Evolutionary conservation across 225 moss, liverwort and hornwort species (phyloP).

Genomic region (Anthoceros angustus): DNA sequence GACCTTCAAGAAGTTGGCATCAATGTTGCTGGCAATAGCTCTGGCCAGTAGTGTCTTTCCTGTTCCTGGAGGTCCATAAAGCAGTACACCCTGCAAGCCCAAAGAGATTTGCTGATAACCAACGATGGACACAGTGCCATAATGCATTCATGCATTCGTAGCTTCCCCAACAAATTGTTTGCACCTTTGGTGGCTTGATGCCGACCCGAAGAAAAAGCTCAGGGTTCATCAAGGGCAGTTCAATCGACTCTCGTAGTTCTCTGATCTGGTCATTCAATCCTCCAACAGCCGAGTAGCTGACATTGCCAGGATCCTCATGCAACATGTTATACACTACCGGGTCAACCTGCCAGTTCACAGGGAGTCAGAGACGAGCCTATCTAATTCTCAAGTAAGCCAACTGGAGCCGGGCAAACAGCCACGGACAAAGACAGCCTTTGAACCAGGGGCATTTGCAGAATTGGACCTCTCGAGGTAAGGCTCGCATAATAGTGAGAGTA

Average conservation of each 20-base stretch:
- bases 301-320: conserved; percentile 93
- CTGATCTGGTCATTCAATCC: conserved; percentile 87
- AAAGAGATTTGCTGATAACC: not conserved
- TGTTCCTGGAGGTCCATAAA: conserved; percentile 91
- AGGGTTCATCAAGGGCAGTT: conserved; percentile 94
- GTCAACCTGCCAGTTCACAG: conserved; percentile 42
- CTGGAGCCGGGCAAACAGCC: not conserved
- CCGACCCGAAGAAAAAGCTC: conserved; percentile 89
- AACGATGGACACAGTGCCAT: not conserved
- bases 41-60: conserved; percentile 86
- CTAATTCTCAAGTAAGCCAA: not conserved
- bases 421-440: not conserved
- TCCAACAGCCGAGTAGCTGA: conserved; percentile 94
- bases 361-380: not conserved
- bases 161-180: conserved; percentile 1
- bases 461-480: conserved; percentile 75
- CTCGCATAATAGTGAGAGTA: conserved; percentile 94
- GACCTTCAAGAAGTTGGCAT: conserved; percentile 97
- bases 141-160: not conserved
- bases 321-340: conserved; percentile 97
- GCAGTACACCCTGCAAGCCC: conserved; percentile 54
- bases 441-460: not conserved
- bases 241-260: conserved; percentile 87
- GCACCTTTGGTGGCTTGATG: conserved; percentile 89
- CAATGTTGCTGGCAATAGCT: conserved; percentile 97